Percentiles rank a stretch among this genome's conserved stretches.
Evolutionary conservation across 2,329 filamentous ascomycete species (phyloP).

Genomic region (Cercospora sojina): DNA sequence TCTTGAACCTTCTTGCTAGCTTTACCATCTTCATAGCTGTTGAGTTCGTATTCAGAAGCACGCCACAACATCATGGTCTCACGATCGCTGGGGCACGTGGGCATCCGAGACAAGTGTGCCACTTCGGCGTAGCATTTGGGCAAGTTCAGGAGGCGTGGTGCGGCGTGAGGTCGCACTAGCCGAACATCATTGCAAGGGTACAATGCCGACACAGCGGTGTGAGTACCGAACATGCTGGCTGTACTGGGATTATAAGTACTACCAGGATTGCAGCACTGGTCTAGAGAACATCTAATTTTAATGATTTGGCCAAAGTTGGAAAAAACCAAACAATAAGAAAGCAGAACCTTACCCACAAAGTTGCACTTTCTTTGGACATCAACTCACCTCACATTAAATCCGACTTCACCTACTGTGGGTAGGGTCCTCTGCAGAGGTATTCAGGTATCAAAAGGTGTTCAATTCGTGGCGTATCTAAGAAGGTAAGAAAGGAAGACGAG

Average conservation of each 20-base stretch:
- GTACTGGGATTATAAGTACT: background rate
- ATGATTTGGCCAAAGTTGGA: background rate
- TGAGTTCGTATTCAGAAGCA: background rate
- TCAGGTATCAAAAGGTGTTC: too few species aligned
- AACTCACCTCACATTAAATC: background rate
- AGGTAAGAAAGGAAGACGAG: too few species aligned
- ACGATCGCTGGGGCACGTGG: background rate
- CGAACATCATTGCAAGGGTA: background rate
- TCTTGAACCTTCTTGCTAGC: background rate
- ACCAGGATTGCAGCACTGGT: background rate
- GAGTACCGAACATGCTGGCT: background rate
- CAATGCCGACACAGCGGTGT: background rate
- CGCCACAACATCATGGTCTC: background rate
- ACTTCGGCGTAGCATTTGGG: background rate
- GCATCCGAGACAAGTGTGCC: background rate
- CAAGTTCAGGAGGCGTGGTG: background rate
- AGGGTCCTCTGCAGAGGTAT: too few species aligned
- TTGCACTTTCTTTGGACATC: background rate
- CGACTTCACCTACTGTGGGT: too few species aligned
- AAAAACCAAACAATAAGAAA: background rate
- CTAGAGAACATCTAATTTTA: background rate
- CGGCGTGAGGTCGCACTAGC: background rate
- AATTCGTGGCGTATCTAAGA: too few species aligned
- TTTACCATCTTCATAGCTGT: background rate
- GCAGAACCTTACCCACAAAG: background rate